Conservation (phyloP, 2,329 filamentous ascomycete species). For the Epichloe coenophiala region DNA sequence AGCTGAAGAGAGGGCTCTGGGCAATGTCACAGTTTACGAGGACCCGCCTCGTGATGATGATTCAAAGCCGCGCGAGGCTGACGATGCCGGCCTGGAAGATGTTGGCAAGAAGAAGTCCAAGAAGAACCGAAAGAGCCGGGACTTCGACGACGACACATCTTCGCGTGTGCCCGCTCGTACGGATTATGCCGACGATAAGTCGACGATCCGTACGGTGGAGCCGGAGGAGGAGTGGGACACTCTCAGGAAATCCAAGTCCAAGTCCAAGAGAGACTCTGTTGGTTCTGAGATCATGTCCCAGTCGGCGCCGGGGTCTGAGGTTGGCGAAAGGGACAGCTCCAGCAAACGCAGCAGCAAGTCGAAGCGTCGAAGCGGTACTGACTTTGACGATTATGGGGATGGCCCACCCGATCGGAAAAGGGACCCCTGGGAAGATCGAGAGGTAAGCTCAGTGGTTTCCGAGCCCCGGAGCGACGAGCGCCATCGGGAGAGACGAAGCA, state of each 20-base stretch:
- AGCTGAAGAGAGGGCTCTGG: constrained; percentile 12
- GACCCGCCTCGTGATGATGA: constrained; percentile 8
- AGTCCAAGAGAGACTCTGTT: constrained; percentile 21
- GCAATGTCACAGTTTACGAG: constrained; percentile 12
- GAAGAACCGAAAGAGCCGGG: constrained; percentile 17
- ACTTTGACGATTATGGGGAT: constrained; percentile 19
- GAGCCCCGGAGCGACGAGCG: constrained; percentile 24
- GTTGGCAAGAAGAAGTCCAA: constrained; percentile 11
- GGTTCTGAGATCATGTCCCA: constrained; percentile 19
- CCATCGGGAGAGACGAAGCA: constrained; percentile 20
- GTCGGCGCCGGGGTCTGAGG: constrained; percentile 23
- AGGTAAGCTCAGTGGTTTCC: constrained; percentile 36
- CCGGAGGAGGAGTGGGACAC: constrained; percentile 23
- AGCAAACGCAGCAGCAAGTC: constrained; percentile 28
- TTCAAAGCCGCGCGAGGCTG: constrained; percentile 10
- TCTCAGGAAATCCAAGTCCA: constrained; percentile 19
- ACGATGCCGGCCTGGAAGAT: constrained; percentile 15
- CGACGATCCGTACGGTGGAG: constrained; percentile 4
- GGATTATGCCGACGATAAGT: constrained; percentile 17
- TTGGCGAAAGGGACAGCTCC: constrained; percentile 18
- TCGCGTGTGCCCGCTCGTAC: constrained; percentile 16
- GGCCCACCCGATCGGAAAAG: constrained; percentile 26
- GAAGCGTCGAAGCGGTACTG: constrained; percentile 22
- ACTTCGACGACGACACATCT: constrained; percentile 14
- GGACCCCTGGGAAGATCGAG: constrained; percentile 30